Evolutionary conservation across 2,329 filamentous ascomycete species (phyloP).

Genomic region (Plectosphaerella plurivora): DNA sequence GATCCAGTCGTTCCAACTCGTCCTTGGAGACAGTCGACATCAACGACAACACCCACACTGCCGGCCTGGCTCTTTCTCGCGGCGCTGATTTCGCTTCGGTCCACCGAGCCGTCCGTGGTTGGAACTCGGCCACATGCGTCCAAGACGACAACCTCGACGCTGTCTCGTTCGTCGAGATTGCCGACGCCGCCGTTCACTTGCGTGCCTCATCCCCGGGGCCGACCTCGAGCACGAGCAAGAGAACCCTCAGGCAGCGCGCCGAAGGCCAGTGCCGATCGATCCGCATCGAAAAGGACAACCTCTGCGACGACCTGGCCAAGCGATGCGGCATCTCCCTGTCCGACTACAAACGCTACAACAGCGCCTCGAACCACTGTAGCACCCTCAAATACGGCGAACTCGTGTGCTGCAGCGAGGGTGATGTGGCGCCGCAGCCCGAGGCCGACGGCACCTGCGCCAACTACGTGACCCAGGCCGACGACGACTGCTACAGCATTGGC

Average conservation of each 20-base stretch:
- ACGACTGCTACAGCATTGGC: slow-evolving; percentile 26
- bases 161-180: background rate
- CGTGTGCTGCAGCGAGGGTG: slow-evolving; percentile 31
- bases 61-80: too few relatives aligned
- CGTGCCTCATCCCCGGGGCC: background rate
- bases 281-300: background rate
- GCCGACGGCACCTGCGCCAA: slow-evolving; percentile 26
- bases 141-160: background rate
- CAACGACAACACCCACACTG: too few relatives aligned
- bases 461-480: slow-evolving; percentile 4
- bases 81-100: too few relatives aligned
- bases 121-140: too few relatives aligned
- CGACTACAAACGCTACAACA: background rate
- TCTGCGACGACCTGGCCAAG: background rate
- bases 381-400: slow-evolving; percentile 22
- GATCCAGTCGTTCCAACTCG: background rate
- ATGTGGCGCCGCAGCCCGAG: slow-evolving; percentile 25
- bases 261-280: background rate
- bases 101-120: too few relatives aligned
- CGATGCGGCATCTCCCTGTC: background rate
- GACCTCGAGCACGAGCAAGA: background rate
- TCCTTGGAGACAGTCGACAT: too few relatives aligned
- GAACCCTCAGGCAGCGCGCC: background rate
- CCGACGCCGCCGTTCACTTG: background rate
- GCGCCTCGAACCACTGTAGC: slow-evolving; percentile 15